Conservation (phyloP, 495 filamentous ascomycete species). For the Penicillium macrosclerotiorum region DNA sequence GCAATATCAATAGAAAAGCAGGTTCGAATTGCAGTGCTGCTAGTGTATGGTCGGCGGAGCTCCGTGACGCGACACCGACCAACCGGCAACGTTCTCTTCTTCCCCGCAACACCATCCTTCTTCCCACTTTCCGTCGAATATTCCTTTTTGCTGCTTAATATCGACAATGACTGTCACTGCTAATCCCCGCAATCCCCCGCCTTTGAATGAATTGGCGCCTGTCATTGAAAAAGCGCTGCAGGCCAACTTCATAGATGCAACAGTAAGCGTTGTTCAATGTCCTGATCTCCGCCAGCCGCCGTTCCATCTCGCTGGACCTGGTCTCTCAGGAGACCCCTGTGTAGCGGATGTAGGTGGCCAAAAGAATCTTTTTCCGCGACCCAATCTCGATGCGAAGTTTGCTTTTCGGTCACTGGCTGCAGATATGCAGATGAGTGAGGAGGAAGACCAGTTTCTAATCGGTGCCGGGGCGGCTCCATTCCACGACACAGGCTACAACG, state of each 20-base stretch:
- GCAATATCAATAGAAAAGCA: neutral
- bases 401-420: slow-evolving; percentile 26
- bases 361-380: slow-evolving; percentile 31
- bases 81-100: neutral
- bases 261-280: slow-evolving; percentile 26
- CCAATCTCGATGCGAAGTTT: slow-evolving; percentile 30
- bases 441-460: slow-evolving; percentile 22
- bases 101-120: neutral
- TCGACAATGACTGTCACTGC: slow-evolving; percentile 12
- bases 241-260: slow-evolving; percentile 25
- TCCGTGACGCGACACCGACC: neutral
- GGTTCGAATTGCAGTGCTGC: no score
- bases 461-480: slow-evolving; percentile 42
- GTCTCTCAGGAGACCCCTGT: slow-evolving; percentile 32
- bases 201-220: slow-evolving; percentile 22
- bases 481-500: slow-evolving; percentile 36
- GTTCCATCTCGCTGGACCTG: slow-evolving; percentile 34
- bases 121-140: neutral
- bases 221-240: slow-evolving; percentile 21
- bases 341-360: slow-evolving; percentile 42
- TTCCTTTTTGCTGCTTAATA: no score
- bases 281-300: slow-evolving; percentile 36
- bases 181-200: slow-evolving; percentile 21
- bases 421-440: slow-evolving; percentile 31
- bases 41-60: neutral